Evolutionary conservation across 2,329 filamentous ascomycete species (phyloP), one percentile per base, ranked within the genome.

Genomic region (Fusarium secorum): DNA sequence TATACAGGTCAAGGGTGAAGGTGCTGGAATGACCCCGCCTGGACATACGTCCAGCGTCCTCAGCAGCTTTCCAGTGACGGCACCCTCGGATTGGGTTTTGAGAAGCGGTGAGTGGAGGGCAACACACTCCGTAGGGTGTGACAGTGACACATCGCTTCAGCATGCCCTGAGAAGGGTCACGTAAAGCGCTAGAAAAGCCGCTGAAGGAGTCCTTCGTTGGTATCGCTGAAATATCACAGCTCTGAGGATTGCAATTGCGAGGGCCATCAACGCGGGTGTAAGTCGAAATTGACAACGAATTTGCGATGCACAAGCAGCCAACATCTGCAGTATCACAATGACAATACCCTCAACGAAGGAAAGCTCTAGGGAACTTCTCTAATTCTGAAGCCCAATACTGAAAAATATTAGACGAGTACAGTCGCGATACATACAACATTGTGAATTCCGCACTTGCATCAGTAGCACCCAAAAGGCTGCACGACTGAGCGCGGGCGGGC

Each of bases 1-100:
- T 76, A 56, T 76, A 76, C 74, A 73, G 66, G 64, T 42, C 70
- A 64, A 74, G 73, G 68, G 74, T 56, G 74, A 74, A 76, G 73
- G 73, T 72, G 70, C 73, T 71, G 66, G 74, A 76, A 75, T 76
- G 74, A 74, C 74, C 73, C 74, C 74, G 74, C 74, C 71, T 64
- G 51, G 36, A 36, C 58, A 56, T 41, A 32, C 46, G 55, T 48
- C 46, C 70, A 72, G 70, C 66, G 60, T 64, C 44, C 59, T 64
- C 45, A 62, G 65, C 51, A 62, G 60, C 57, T 59, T 35, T 48
- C 30, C 10, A 63, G 69, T 41, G 64, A 74, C 64, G 60, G 54
- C 44, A 57, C 60, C 46, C 52, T 52, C 64, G 64, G 59, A 76
- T 76, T 76, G 74, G 74, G 67, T 55, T 68, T 54, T 58, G 60